Evolutionary conservation across 2,329 filamentous ascomycete genomes (phyloP), one percentile per base, ranked within the genome.

Genomic region (Phaeosphaeria sp.): DNA sequence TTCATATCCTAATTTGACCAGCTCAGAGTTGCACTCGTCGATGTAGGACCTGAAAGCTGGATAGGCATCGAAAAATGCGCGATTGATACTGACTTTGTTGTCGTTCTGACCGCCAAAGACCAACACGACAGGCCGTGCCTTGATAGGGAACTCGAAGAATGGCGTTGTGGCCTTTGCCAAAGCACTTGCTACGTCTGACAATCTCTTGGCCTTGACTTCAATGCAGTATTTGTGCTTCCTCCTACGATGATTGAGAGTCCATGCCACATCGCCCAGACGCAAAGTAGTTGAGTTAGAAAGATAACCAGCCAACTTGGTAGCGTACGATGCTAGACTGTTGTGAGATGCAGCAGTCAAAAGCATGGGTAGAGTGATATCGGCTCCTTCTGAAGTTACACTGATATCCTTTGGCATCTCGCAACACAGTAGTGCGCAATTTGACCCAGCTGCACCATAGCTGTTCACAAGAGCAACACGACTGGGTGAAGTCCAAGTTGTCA

Each of bases 361-460:
- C 2, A 39, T 17, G n/a, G 36, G 36, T 6, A 39, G 15, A 39
- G 36, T 17, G 3, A 39, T 17, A 5, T 7, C 36, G n/a, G 13
- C n/a, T 13, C n/a, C 52, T 52, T 44, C 15, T 44, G 9, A 44
- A 10, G n/a, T 6, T 22, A 9, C 21, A 17, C 42, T 23, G 10
- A 11, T 44, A 22, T 30, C 23, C 30, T 30, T 47, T 1, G 46
- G 46, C 17, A 53, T 54, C 39, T 58, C 55, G 6, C 52, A 2
- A 64, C 65, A 55, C 10, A 66, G 23, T 6, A 66, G 25, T 4
- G 62, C 51, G 5, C 61, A 46, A 25, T 71, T 71, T 22, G 53
- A 62, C 5, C 69, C 69, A 3, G 60, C 54, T 69, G 77, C 77
- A 25, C 77, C 76, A 42, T 76, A 80, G 56, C 75, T 80, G 57